These are phyloP conservation scores for Termitomyces sp. DNA, from an alignment of 768 basidiomycete genomes.

Conservation along the genomic window DNA sequence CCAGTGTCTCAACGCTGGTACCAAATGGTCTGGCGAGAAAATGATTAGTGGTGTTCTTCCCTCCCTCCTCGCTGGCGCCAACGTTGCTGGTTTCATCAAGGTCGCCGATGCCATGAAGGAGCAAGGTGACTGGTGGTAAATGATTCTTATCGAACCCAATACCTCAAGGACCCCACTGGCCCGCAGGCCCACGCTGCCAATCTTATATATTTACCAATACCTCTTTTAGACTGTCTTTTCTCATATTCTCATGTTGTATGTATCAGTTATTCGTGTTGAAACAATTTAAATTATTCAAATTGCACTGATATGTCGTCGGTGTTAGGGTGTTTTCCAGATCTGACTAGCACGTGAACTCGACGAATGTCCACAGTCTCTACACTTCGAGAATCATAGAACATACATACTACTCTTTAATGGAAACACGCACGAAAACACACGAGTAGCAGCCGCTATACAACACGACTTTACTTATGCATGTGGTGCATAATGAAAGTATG, in stretches of 20 bases:
- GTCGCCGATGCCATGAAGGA: conserved; percentile 69
- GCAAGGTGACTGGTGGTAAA: conserved; percentile 76
- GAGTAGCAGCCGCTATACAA: neutral
- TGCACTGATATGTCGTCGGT: neutral
- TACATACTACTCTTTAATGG: no score
- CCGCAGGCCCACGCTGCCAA: neutral
- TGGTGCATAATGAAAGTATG: neutral
- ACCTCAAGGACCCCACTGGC: no score
- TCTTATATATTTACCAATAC: neutral
- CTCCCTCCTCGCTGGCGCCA: conserved; percentile 57
- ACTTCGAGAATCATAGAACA: neutral
- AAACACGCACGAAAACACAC: neutral
- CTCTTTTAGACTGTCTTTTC: neutral
- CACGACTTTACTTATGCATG: neutral
- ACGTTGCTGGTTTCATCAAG: conserved; percentile 69
- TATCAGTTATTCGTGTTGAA: neutral
- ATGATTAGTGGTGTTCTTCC: conserved; percentile 34
- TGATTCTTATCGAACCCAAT: neutral
- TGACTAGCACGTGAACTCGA: neutral
- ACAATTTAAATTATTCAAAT: neutral
- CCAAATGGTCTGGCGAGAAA: conserved; percentile 50
- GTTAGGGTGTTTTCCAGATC: neutral
- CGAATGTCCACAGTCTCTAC: neutral
- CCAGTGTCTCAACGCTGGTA: conserved; percentile 49
- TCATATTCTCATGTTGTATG: neutral